Conservation (phyloP, 164 flowering plant genomes). For the Vitis labrusca region DNA sequence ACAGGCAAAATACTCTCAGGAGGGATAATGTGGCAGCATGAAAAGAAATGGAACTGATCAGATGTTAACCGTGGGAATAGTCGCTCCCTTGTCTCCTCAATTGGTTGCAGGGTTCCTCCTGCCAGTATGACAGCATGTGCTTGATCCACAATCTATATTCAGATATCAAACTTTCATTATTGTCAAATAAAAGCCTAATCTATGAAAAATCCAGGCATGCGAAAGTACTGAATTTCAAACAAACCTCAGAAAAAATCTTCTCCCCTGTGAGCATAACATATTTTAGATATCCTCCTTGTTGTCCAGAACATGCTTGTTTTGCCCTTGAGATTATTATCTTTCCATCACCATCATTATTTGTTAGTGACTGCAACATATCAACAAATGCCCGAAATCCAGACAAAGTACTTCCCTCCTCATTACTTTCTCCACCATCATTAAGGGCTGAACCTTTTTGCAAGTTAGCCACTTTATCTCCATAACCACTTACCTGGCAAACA, state of each 20-base stretch:
- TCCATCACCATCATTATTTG: slow-evolving; percentile 84
- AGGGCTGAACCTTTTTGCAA: slow-evolving; percentile 25
- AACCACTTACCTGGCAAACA: slow-evolving; percentile 72
- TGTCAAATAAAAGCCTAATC: neutral
- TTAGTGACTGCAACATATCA: slow-evolving; percentile 63
- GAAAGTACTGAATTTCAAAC: slow-evolving; percentile 1
- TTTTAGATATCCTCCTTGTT: slow-evolving; percentile 65
- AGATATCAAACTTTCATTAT: neutral
- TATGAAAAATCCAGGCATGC: neutral
- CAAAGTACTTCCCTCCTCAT: slow-evolving; percentile 53
- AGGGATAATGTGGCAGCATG: slow-evolving; percentile 89
- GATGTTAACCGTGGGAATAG: slow-evolving; percentile 75
- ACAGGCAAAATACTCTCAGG: slow-evolving; percentile 84
- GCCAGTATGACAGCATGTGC: slow-evolving; percentile 93
- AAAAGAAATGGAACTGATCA: slow-evolving; percentile 71
- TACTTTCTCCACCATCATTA: slow-evolving; percentile 23
- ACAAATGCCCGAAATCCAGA: slow-evolving; percentile 74
- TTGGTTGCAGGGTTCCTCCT: slow-evolving; percentile 96
- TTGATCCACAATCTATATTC: slow-evolving; percentile 63
- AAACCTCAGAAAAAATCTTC: slow-evolving; percentile 90
- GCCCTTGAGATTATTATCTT: slow-evolving; percentile 72
- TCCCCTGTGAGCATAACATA: slow-evolving; percentile 96
- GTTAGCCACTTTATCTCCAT: slow-evolving; percentile 57
- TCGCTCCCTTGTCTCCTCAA: slow-evolving; percentile 87
- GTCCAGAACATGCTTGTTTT: slow-evolving; percentile 26